Evolutionary conservation across 495 filamentous ascomycete genomes (phyloP).

Genomic region (Ramalina peruviana): DNA sequence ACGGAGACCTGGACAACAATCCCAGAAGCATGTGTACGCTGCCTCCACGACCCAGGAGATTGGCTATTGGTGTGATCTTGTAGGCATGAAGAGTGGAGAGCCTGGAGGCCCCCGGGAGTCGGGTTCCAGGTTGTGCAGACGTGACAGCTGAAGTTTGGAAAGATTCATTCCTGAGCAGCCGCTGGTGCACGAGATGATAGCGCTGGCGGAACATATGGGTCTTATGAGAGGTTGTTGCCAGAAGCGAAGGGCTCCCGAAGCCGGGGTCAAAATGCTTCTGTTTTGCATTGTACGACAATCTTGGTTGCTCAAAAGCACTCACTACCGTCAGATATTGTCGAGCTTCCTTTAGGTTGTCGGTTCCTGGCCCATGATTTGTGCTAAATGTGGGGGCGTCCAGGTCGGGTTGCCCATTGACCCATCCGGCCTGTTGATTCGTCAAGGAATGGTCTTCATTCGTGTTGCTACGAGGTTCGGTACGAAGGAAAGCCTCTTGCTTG

Average conservation of each 20-base stretch:
- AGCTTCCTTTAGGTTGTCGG: slow-evolving; percentile 41
- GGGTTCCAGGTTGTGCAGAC: slow-evolving; percentile 16
- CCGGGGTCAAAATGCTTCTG: slow-evolving; percentile 85
- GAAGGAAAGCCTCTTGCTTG: not conserved
- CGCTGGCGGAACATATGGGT: slow-evolving; percentile 75
- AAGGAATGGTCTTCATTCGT: not conserved
- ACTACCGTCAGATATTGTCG: slow-evolving; percentile 68
- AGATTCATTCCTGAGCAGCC: slow-evolving; percentile 79
- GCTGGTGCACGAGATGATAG: slow-evolving; percentile 80
- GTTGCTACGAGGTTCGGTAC: not conserved
- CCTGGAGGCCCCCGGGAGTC: slow-evolving; percentile 42
- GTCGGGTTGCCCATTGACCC: not conserved
- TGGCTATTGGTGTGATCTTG: slow-evolving; percentile 85
- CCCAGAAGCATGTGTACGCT: slow-evolving; percentile 79
- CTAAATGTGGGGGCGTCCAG: slow-evolving; percentile 46
- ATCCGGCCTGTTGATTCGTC: not conserved
- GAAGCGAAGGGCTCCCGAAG: slow-evolving; percentile 53
- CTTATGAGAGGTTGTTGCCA: slow-evolving; percentile 69
- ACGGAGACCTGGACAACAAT: slow-evolving; percentile 64
- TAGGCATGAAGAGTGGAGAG: slow-evolving; percentile 44
- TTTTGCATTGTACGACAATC: slow-evolving; percentile 65
- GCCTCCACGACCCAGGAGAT: slow-evolving; percentile 79
- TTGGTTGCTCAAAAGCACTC: slow-evolving; percentile 73
- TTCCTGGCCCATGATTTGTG: slow-evolving; percentile 45
- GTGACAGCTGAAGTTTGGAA: slow-evolving; percentile 54